These are phyloP conservation scores for Lasiodiplodia hormozganensis DNA, from an alignment of 2,329 filamentous ascomycete genomes.

Conservation along the genomic window DNA sequence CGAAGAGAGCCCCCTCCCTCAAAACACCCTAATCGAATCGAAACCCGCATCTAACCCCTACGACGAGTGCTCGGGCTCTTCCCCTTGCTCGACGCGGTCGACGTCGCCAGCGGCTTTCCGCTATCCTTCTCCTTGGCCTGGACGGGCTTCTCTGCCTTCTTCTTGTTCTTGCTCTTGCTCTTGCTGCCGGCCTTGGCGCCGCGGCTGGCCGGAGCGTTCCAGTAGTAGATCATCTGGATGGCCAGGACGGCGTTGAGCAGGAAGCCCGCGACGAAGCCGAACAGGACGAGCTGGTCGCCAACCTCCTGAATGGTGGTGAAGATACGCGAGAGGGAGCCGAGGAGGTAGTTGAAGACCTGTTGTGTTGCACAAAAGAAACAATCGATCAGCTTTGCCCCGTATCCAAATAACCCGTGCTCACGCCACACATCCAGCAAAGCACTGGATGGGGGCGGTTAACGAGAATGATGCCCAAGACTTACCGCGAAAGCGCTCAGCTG, in stretches of 20 bases:
- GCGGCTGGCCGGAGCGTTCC: slow-evolving; percentile 68
- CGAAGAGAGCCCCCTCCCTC: neutral
- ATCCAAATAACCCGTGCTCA: neutral
- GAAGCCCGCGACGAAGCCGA: slow-evolving; percentile 92
- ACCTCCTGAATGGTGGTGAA: slow-evolving; percentile 98
- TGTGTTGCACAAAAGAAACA: too few relatives aligned
- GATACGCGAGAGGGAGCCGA: slow-evolving; percentile 90
- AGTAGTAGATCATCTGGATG: slow-evolving; percentile 93
- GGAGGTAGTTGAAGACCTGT: slow-evolving; percentile 97
- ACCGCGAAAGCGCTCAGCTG: slow-evolving; percentile 97
- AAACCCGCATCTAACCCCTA: slow-evolving; percentile 51
- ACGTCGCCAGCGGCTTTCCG: slow-evolving; percentile 46
- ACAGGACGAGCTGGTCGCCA: slow-evolving; percentile 93
- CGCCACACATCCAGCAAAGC: neutral
- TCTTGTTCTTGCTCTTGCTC: slow-evolving; percentile 35
- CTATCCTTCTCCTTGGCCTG: slow-evolving; percentile 41
- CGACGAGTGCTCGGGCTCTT: slow-evolving; percentile 64
- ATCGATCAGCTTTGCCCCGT: slow-evolving; percentile 25
- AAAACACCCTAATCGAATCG: neutral
- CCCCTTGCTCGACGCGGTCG: slow-evolving; percentile 49
- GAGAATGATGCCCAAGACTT: slow-evolving; percentile 52
- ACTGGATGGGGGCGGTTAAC: neutral
- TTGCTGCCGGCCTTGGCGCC: neutral
- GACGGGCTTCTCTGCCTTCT: slow-evolving; percentile 40
- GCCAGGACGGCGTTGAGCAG: slow-evolving; percentile 87